phyloP scores from a whole-genome alignment of 2,329 filamentous ascomycete genomes.

The Colletotrichum paranaense region DNA sequence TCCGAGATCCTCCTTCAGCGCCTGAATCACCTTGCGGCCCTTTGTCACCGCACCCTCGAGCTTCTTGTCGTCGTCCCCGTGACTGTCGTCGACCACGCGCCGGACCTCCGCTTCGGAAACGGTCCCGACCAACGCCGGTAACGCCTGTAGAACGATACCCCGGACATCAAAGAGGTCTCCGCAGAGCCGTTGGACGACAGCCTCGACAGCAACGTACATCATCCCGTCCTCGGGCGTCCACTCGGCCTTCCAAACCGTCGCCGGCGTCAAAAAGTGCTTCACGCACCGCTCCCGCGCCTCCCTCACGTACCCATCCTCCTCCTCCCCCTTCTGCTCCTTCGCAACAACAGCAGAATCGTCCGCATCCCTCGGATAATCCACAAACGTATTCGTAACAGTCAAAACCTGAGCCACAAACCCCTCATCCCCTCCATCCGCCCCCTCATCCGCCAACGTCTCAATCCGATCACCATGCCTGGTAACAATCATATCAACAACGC shows the following conservation, averaged over 20 bases:
- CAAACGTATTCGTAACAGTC: conserved; percentile 52
- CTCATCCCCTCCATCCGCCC: conserved; percentile 39
- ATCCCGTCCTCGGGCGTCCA: conserved; percentile 56
- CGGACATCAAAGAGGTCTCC: conserved; percentile 17
- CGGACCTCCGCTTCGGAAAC: neutral
- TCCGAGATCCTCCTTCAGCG: conserved; percentile 60
- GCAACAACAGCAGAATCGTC: neutral
- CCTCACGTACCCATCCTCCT: conserved; percentile 44
- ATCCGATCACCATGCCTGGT: conserved; percentile 70
- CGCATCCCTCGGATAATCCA: conserved; percentile 51
- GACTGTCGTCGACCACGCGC: neutral
- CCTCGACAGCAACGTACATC: conserved; percentile 55
- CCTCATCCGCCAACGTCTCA: conserved; percentile 20
- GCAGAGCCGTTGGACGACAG: conserved; percentile 54
- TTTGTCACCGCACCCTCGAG: conserved; percentile 3
- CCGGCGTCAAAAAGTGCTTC: conserved; percentile 54
- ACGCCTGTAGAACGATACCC: neutral
- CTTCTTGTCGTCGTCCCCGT: neutral
- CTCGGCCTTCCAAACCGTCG: conserved; percentile 34
- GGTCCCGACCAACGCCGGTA: neutral
- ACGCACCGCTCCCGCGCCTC: conserved; percentile 59
- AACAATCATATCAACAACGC: conserved; percentile 73
- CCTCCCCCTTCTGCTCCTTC: conserved; percentile 38
- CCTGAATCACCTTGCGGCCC: conserved; percentile 34
- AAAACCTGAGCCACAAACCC: conserved; percentile 50